A percentile compares a stretch with the other conserved stretches of the same genome.
Conservation (phyloP, 768 basidiomycete genomes). For the Sistotremastrum niveocremeum region DNA sequence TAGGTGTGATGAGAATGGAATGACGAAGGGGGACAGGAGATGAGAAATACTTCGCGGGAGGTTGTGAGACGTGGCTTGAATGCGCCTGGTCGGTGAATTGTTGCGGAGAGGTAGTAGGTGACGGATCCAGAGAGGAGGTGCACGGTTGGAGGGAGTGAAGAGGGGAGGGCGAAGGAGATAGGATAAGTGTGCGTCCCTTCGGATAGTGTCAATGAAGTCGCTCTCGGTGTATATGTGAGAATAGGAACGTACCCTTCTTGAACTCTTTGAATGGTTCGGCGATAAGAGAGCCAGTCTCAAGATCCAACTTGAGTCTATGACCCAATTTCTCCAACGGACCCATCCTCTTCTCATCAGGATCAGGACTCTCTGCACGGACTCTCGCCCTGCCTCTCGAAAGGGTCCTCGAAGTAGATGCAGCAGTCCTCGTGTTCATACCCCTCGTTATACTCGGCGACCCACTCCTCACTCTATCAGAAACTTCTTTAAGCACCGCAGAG, state of each 20-base stretch:
- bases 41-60: constrained; percentile 56
- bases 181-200: constrained; percentile 88
- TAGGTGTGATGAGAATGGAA: constrained; percentile 52
- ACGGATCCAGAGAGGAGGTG: constrained; percentile 65
- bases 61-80: constrained; percentile 62
- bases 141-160: constrained; percentile 64
- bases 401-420: background rate
- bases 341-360: constrained; percentile 11
- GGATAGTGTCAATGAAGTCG: background rate
- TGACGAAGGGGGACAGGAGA: constrained; percentile 55
- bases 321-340: constrained; percentile 25
- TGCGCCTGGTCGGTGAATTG: constrained; percentile 71
- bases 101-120: constrained; percentile 66
- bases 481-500: constrained; percentile 20
- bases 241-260: constrained; percentile 47
- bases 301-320: constrained; percentile 26
- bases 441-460: too few relatives aligned
- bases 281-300: constrained; percentile 11
- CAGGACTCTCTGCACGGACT: background rate
- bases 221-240: background rate
- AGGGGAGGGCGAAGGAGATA: constrained; percentile 79
- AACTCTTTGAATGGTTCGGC: constrained; percentile 65
- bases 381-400: constrained; percentile 9
- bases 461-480: constrained; percentile 1
- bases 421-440: too few relatives aligned